Percentiles rank a stretch among this genome's conserved stretches.
Evolutionary conservation across 2,329 filamentous ascomycete genomes (phyloP).

Genomic region (Diaporthe ampelina): DNA sequence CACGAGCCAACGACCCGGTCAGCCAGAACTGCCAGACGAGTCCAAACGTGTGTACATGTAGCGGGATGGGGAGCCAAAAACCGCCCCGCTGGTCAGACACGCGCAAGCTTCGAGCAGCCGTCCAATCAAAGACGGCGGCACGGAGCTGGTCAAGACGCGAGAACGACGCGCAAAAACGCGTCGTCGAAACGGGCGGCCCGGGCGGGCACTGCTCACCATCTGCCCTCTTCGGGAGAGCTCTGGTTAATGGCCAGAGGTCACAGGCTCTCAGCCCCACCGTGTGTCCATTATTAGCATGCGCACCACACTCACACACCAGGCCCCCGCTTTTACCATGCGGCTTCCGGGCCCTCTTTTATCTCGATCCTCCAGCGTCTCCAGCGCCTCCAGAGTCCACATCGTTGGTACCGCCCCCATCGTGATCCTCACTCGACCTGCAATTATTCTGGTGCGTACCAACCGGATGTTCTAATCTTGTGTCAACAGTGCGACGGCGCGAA

Average conservation of each 20-base stretch:
- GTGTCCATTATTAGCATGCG: neutral
- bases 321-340: slow-evolving; percentile 19
- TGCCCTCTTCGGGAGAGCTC: neutral
- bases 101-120: neutral
- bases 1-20: neutral
- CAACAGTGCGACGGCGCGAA: slow-evolving; percentile 13
- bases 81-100: slow-evolving; percentile 10
- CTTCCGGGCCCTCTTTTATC: slow-evolving; percentile 20
- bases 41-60: slow-evolving; percentile 13
- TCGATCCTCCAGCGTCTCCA: slow-evolving; percentile 3
- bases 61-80: slow-evolving; percentile 5
- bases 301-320: too few relatives aligned
- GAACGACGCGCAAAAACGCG: slow-evolving; percentile 21
- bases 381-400: neutral
- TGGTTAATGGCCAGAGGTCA: too few relatives aligned
- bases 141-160: slow-evolving; percentile 5
- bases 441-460: slow-evolving; percentile 19
- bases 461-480: slow-evolving; percentile 12
- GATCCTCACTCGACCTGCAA: neutral
- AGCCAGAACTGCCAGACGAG: neutral
- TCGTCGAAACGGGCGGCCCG: neutral
- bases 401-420: neutral
- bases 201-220: neutral
- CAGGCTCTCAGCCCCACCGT: neutral
- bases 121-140: slow-evolving; percentile 7